Evolutionary conservation across 2,329 filamentous ascomycete genomes (phyloP), one percentile per base, ranked within the genome.

Genomic region (Plenodomus biglobosus): DNA sequence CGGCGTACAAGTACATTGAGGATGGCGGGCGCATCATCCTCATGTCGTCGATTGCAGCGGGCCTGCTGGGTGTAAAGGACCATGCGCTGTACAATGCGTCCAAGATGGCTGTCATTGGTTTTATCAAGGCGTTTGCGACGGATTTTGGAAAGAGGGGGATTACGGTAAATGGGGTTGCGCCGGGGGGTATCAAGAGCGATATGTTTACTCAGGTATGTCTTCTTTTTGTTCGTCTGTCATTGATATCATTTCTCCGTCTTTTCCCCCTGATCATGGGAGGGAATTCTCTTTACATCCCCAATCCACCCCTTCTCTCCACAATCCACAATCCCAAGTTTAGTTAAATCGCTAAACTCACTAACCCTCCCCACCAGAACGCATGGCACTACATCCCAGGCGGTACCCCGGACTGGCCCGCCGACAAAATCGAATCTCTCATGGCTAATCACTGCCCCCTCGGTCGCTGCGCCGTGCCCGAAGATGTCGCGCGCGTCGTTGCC

Each of bases 51-150:
- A 89, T 89, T 70, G 86, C 85, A 72, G 86, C 68, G 3, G 81
- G 82, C 54, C 77, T 88, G 60, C 77, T 85, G 32, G 85, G 85
- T 43, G 83, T 88, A 47, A 84, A 85, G 52, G 81, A 88, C 75
- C 85, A 89, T 69, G 84, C 83, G 3, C 77, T 89, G 16, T 89
- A 89, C 75, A 85, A 85, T 53, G 85, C 83, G 15, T 83, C 79
- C 69, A 89, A 89, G 77, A 85, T 85, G 69, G 85, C 86, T 21
- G 83, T 88, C 49, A 86, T 88, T 65, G 85, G 85, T 39, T 85
- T 88, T 75, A 83, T 85, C 64, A 86, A 86, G 72, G 80, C 81
- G 20, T 87, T 89, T 63, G 82, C 85, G 7, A 86, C 85, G 43
- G 86, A 89, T 72, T 87, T 85, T 69, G 86, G 86, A 48, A 78